Evolutionary conservation across 192 early-diverging fungal species (phyloP), one percentile per base, ranked within the genome.

Genomic region (Tieghemiomyces parasiticus): DNA sequence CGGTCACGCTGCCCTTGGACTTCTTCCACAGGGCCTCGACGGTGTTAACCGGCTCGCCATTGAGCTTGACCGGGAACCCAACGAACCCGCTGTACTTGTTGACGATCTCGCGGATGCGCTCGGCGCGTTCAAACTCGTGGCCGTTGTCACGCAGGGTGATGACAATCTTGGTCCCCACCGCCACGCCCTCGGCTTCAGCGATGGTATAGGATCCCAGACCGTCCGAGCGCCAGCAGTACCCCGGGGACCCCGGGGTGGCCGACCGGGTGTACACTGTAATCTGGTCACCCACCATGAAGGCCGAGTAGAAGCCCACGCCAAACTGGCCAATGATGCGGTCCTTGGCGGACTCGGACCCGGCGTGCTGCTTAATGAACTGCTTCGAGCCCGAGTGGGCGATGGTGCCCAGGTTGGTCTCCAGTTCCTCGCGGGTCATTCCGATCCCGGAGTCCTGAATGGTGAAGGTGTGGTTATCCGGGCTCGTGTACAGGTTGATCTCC

Each of bases 321-420:
- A 92, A 92, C 63, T 92, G 86, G 60, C 89, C 89, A 75, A 89
- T 90, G 63, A 91, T 77, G 61, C 74, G 76, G 31, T 89, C 78
- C 54, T 78, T 75, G 30, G 75, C 71, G 1, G 54, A 14, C 1
- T 12, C 32, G 20, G 65, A 60, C 20, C 60, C 65, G 47, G 63
- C 44, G 61, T 89, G 54, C 31, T 76, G 71, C 45, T 85, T 76
- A 58, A 92, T 46, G 63, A 92, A 92, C 28, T 83, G 85, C 60
- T 82, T 80, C 16, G 89, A 89, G 38, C 89, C 89, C 29, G 87
- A 89, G 56, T 87, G 78, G 31, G 89, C 89, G 67, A 92, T 86
- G 26, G 88, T 90, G 60, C 89, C 89, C 28, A 92, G 66, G 67
- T 88, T 88, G 13, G 74, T 8, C 54, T 33, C 54, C 54, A 89